Evolutionary conservation across 257 asterid genomes (phyloP).

Genomic region (Oldenlandia corymbosa): DNA sequence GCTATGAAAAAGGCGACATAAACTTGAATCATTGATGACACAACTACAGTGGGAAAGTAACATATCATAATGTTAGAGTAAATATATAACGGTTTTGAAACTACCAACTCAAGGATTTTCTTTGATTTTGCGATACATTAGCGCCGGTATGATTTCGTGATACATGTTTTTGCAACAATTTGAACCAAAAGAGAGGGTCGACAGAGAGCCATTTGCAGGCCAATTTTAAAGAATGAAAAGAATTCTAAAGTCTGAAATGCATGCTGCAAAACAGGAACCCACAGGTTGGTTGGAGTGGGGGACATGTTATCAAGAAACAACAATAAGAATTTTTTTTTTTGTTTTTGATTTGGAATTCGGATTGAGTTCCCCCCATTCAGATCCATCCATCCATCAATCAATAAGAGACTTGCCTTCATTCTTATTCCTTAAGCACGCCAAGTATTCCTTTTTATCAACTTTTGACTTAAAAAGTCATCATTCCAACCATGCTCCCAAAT

Average conservation of each 20-base stretch:
- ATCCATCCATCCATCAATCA: constrained; percentile 15
- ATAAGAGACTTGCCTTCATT: constrained; percentile 30
- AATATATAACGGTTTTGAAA: constrained; percentile 3
- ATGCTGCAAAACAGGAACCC: constrained; percentile 27
- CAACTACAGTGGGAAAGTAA: no score
- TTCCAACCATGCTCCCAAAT: constrained; percentile 45
- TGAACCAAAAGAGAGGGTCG: background rate
- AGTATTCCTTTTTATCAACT: constrained; percentile 26
- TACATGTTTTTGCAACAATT: background rate
- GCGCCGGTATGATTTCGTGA: no score
- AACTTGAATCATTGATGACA: no score
- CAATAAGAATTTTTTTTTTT: no score
- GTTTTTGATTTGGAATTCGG: no score
- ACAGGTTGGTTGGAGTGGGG: constrained; percentile 40
- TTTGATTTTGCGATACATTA: background rate
- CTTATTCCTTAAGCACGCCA: constrained; percentile 53
- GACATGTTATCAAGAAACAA: constrained; percentile 39
- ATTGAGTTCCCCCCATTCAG: no score
- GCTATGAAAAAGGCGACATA: no score
- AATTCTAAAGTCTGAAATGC: constrained; percentile 15
- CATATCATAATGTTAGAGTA: no score
- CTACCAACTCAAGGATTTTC: background rate
- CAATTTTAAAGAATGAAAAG: background rate
- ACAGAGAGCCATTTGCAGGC: background rate
- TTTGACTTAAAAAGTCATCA: constrained; percentile 51